Base-by-base conservation (phyloP, 2,329 filamentous ascomycete genomes). In the Thelonectria blattea region DNA sequence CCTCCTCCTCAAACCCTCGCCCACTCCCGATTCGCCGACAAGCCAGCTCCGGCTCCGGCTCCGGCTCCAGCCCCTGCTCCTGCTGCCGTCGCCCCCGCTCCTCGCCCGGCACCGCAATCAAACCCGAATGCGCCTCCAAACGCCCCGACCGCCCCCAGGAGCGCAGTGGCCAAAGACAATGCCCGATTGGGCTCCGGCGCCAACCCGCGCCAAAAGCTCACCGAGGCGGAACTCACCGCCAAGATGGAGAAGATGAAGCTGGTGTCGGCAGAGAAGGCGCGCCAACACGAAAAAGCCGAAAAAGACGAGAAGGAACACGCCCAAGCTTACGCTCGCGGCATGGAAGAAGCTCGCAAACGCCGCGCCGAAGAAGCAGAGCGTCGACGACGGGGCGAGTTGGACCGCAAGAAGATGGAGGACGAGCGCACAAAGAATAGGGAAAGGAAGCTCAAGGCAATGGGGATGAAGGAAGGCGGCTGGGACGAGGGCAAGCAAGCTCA, bases 161-260 rank as follows among this genome's bases (percentile, higher is more conserved):
- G 73, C 52, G 71, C 75, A 12, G 73, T 75, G 37, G 69, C 69
- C 41, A 77, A 76, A 20, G 73, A 74, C 6, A 74, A 78, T 46
- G 69, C 76, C 9, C 84, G 85, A 10, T 71, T 83, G 10, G 75
- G 78, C 55, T 86, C 84, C 2, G 85, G 85, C 60, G 82, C 80
- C 12, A 87, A 86, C 74, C 85, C 85, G 22, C 83, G 85, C 11
- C 81, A 82, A 22, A 88, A 88, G 73, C 80, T 87, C 27, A 87
- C 85, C 0, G 85, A 88, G 0, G 74, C 77, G 1, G 83, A 89
- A 73, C 80, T 88, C 4, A 78, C 83, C 0, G 81, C 77, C 61
- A 87, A 86, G 71, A 85, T 88, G 81, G 83, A 83, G 66, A 77
- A 83, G 71, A 87, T 87, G 82, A 85, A 85, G 58, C 78, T 88